These are phyloP conservation scores for Ceratobasidium theobromae DNA, from an alignment of 1,284 basidiomycete species.

Conservation along the genomic window DNA sequence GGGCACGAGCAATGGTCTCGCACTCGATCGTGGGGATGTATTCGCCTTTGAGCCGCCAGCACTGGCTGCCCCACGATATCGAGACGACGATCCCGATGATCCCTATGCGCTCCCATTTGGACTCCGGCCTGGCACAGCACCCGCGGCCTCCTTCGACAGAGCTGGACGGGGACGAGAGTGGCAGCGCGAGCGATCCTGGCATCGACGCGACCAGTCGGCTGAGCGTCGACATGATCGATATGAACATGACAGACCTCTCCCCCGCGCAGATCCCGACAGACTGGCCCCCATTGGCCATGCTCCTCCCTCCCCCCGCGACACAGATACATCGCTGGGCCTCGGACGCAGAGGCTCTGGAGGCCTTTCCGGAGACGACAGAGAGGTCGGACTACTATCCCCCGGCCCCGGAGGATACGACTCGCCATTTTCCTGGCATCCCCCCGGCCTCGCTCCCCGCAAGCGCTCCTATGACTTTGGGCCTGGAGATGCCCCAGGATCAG, in stretches of 20 bases:
- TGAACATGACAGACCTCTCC: conserved; percentile 2
- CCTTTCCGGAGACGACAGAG: conserved; percentile 27
- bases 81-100: conserved; percentile 6
- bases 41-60: conserved; percentile 33
- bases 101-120: conserved; percentile 27
- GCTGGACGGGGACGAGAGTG: conserved; percentile 30
- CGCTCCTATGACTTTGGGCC: conserved; percentile 37
- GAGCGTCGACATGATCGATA: conserved; percentile 15
- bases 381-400: conserved; percentile 12
- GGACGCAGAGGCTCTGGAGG: conserved; percentile 23
- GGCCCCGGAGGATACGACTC: conserved; percentile 48
- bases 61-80: conserved; percentile 28
- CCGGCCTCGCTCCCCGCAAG: conserved; percentile 50
- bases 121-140: conserved; percentile 30
- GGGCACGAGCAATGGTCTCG: conserved; percentile 9
- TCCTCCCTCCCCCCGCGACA: conserved; percentile 29
- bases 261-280: conserved; percentile 10
- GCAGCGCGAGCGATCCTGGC: conserved; percentile 30
- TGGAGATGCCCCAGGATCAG: conserved; percentile 36
- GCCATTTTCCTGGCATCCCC: conserved; percentile 80
- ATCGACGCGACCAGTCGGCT: conserved; percentile 25
- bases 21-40: conserved; percentile 2
- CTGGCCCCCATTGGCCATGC: conserved; percentile 24
- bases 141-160: conserved; percentile 33
- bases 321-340: conserved; percentile 18